A percentile compares a stretch with the other conserved stretches of the same genome.
These are phyloP conservation scores for Codiaeum variegatum DNA, from an alignment of 441 rosid genomes.

Conservation along the genomic window DNA sequence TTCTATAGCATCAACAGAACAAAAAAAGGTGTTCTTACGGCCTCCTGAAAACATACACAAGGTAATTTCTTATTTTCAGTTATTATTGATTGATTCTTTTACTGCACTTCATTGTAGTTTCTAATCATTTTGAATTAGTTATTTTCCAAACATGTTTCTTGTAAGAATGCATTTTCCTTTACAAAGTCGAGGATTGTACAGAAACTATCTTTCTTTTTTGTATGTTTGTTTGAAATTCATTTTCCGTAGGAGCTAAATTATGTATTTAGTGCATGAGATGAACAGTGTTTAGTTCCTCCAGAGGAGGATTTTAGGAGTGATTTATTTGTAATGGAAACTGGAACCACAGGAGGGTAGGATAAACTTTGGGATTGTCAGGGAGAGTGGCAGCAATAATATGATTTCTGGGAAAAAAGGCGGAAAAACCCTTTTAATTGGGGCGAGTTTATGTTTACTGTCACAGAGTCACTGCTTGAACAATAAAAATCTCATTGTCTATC, in stretches of 20 bases:
- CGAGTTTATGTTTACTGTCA: neutral
- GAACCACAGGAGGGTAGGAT: neutral
- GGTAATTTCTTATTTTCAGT: conserved; percentile 37
- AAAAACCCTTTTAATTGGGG: neutral
- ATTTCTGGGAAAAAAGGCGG: neutral
- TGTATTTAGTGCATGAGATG: neutral
- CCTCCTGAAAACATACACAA: conserved; percentile 77
- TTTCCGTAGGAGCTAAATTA: neutral
- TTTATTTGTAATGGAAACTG: neutral
- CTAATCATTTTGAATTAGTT: neutral
- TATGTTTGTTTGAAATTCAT: neutral
- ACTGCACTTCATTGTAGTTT: neutral
- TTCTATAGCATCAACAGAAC: conserved; percentile 69
- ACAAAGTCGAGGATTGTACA: neutral
- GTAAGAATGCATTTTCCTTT: neutral
- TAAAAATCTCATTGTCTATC: neutral
- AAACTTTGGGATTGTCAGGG: neutral
- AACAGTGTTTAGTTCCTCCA: neutral
- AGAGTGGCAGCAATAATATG: neutral
- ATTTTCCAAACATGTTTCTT: neutral
- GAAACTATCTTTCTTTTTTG: neutral
- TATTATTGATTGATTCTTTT: conserved; percentile 13
- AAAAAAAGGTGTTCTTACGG: conserved; percentile 65
- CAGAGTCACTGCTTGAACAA: neutral
- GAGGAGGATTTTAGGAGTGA: neutral